These are phyloP conservation scores for Apiospora sp. DNA, from an alignment of 2,329 filamentous ascomycete genomes.

Conservation along the genomic window DNA sequence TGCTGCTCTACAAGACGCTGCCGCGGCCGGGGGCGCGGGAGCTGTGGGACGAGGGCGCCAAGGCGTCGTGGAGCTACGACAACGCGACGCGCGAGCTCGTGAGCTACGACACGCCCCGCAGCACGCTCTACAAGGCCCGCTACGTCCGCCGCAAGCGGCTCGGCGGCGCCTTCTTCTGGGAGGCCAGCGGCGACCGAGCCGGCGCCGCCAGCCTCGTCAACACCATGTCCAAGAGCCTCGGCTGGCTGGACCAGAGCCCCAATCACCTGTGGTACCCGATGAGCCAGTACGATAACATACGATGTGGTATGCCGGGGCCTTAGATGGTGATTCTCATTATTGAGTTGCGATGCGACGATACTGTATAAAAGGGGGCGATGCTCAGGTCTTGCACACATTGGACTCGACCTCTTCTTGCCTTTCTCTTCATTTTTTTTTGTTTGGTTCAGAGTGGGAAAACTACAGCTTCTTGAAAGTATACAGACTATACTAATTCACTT, in stretches of 20 bases:
- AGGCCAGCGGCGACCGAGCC: constrained; percentile 71
- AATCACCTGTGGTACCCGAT: constrained; percentile 65
- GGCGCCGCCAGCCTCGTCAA: constrained; percentile 65
- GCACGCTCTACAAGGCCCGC: constrained; percentile 66
- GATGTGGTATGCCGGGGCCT: constrained; percentile 30
- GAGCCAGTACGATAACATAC: constrained; percentile 67
- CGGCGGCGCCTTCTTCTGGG: constrained; percentile 87
- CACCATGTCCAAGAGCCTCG: constrained; percentile 56
- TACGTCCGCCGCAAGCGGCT: constrained; percentile 69
- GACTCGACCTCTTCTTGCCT: not conserved
- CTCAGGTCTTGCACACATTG: not conserved
- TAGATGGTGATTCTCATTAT: not conserved
- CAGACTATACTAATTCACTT: not conserved
- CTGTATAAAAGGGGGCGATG: not conserved
- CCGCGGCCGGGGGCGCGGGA: constrained; percentile 67
- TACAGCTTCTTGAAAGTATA: not conserved
- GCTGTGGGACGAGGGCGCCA: constrained; percentile 61
- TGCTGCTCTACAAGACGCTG: constrained; percentile 78
- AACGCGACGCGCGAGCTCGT: constrained; percentile 65
- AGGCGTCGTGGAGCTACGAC: constrained; percentile 79
- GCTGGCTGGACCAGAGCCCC: constrained; percentile 54
- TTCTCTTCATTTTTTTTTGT: not conserved
- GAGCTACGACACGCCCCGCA: constrained; percentile 70
- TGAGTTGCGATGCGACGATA: not conserved
- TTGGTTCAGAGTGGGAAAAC: not conserved